phyloP scores from a whole-genome alignment of 805 yeast genomes.

The Metschnikowia colocasiae region DNA sequence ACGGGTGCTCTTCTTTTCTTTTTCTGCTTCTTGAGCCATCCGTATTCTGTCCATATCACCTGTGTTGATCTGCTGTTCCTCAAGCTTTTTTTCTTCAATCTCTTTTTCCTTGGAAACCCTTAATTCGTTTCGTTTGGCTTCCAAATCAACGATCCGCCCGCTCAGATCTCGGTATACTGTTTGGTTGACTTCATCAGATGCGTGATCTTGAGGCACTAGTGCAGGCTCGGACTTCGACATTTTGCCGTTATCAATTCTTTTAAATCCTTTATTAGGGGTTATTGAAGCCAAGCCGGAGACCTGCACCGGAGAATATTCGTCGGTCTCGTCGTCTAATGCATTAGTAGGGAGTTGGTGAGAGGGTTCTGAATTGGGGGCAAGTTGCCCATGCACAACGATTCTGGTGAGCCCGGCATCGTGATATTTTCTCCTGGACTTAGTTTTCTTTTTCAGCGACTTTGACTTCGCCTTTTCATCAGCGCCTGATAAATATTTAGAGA shows the following conservation, averaged over 20 bases:
- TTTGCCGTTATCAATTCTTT: slow-evolving; percentile 32
- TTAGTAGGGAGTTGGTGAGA: not conserved
- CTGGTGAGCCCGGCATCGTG: not conserved
- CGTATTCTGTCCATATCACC: slow-evolving; percentile 13
- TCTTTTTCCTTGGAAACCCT: slow-evolving; percentile 12
- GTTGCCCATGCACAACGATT: slow-evolving; percentile 13
- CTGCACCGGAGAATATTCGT: slow-evolving; percentile 24
- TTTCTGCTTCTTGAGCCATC: slow-evolving; percentile 14
- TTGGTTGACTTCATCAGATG: slow-evolving; percentile 42
- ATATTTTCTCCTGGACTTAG: slow-evolving; percentile 11
- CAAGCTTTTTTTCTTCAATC: slow-evolving; percentile 6
- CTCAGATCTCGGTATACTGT: slow-evolving; percentile 42
- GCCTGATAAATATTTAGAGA: slow-evolving; percentile 27
- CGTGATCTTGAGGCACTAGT: slow-evolving; percentile 5
- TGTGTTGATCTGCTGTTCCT: slow-evolving; percentile 14
- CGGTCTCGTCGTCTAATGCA: slow-evolving; percentile 7
- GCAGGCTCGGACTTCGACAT: slow-evolving; percentile 4
- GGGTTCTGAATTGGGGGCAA: not conserved
- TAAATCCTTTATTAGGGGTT: slow-evolving; percentile 30
- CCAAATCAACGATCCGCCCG: slow-evolving; percentile 28
- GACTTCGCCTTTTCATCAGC: slow-evolving; percentile 17
- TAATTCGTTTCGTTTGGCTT: slow-evolving; percentile 9
- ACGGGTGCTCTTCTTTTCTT: slow-evolving; percentile 31
- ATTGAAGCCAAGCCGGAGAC: slow-evolving; percentile 11
- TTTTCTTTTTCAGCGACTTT: slow-evolving; percentile 10